Evolutionary conservation across 495 filamentous ascomycete genomes (phyloP), one percentile per base, ranked within the genome.

Genomic region (Hypoxylon subgilvum): DNA sequence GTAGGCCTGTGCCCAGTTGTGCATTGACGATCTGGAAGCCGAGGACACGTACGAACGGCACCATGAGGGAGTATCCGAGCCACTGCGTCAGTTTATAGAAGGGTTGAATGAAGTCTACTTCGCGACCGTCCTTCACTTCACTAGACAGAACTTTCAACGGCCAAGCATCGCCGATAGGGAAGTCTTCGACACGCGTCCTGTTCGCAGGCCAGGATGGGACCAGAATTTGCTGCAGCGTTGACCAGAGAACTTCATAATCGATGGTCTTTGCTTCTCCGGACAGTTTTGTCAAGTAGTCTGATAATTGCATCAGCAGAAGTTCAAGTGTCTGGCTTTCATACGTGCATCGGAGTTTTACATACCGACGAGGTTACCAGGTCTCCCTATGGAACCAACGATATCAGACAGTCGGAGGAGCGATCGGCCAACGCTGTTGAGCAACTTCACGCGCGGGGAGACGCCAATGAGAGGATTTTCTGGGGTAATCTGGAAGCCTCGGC

Each of bases 91-190:
- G 83, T 67, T 94, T 94, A 74, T 94, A 90, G 80, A 96, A 94
- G 0, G 94, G 92, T 7, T 96, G 88, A 61, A 97, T 96, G 66
- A 80, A 87, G 67, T 97, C 92, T 91, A 67, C 12, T 66, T 68
- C 19, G 86, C 87, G 22, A 88, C 86, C 2, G 84, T 84, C 14
- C 69, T 71, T 0, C 90, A 90, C 79, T 96, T 85, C 40, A 83
- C 80, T 21, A 83, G 86, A 70, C 89, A 96, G 1, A 3, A 28
- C 39, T 12, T 28, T 42, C 12, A 52, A 28, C 4, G 85, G 87
- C 93, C 93, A 97, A 22, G 94, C 93, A 69, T 97, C 93, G 35
- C 93, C 93, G 43, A 97, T 85, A 0, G 91, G 85, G 19, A 92
- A 80, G 2, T 89, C 90, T 65, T 95, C 90, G 56, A 97, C 86